phyloP scores from a whole-genome alignment of 306 rosid genomes.

The Pueraria montana region DNA sequence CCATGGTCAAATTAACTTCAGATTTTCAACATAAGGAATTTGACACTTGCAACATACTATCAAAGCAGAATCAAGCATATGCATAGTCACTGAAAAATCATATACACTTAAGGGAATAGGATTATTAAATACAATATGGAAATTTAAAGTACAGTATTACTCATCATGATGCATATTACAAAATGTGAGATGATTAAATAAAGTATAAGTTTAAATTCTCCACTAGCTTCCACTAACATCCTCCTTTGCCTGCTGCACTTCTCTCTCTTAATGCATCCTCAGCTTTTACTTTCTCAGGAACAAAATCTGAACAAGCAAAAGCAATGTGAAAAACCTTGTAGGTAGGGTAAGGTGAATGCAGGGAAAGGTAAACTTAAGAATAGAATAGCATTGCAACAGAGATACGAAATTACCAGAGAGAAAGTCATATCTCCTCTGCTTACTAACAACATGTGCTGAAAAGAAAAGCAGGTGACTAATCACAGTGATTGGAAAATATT shows the following conservation, averaged over 20 bases:
- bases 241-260: slow-evolving; percentile 51
- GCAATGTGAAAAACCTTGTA: slow-evolving; percentile 9
- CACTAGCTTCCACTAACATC: slow-evolving; percentile 48
- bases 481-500: slow-evolving; percentile 38
- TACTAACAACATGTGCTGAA: slow-evolving; percentile 84
- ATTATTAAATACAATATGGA: slow-evolving; percentile 26
- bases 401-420: slow-evolving; percentile 74
- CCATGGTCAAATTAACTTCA: slow-evolving; percentile 7
- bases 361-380: slow-evolving; percentile 37
- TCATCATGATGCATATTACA: slow-evolving; percentile 25
- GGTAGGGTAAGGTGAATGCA: slow-evolving; percentile 21
- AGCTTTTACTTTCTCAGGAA: slow-evolving; percentile 81
- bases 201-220: slow-evolving; percentile 38
- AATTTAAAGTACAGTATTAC: slow-evolving; percentile 31
- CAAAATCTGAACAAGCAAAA: slow-evolving; percentile 69
- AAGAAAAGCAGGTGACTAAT: slow-evolving; percentile 42
- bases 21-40: slow-evolving; percentile 18
- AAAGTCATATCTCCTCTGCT: slow-evolving; percentile 80
- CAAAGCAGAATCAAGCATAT: slow-evolving; percentile 29
- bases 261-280: slow-evolving; percentile 83
- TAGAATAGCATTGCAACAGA: slow-evolving; percentile 16
- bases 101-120: neutral
- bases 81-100: slow-evolving; percentile 18
- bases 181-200: slow-evolving; percentile 33
- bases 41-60: slow-evolving; percentile 6